phyloP scores from a whole-genome alignment of 176 grass and related monocot species.

The Paspalum vaginatum region DNA sequence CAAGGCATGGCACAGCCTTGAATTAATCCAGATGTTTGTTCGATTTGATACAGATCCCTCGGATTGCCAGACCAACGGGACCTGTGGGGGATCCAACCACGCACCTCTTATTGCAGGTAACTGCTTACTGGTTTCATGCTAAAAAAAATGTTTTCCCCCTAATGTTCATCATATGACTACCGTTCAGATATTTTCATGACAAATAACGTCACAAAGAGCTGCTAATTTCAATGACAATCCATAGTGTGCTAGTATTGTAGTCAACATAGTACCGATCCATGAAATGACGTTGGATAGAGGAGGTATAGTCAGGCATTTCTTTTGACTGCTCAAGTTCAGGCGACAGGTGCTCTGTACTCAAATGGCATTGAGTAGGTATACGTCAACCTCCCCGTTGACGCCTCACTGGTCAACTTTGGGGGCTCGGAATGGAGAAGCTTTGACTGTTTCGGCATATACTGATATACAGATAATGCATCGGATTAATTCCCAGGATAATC shows the following conservation, averaged over 20 bases:
- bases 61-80: slow-evolving; percentile 33
- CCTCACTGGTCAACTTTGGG: slow-evolving; percentile 9
- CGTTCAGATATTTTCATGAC: too few relatives aligned
- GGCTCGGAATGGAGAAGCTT: background rate
- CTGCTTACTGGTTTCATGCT: background rate
- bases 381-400: slow-evolving; percentile 2
- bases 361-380: background rate
- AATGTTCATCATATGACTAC: too few relatives aligned
- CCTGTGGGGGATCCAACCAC: slow-evolving; percentile 56
- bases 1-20: too few relatives aligned
- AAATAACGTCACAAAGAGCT: background rate
- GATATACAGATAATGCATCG: too few relatives aligned
- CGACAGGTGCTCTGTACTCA: background rate
- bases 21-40: background rate
- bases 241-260: background rate
- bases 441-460: background rate
- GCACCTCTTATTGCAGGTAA: slow-evolving; percentile 68
- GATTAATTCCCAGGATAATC: too few relatives aligned
- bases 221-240: background rate
- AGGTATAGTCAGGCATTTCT: slow-evolving; percentile 6
- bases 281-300: background rate
- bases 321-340: background rate
- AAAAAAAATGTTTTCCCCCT: too few relatives aligned
- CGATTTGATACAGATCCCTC: slow-evolving; percentile 40
- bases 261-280: background rate